Evolutionary conservation across 495 filamentous ascomycete species (phyloP).

Genomic region (Aspergillus mulundensis): DNA sequence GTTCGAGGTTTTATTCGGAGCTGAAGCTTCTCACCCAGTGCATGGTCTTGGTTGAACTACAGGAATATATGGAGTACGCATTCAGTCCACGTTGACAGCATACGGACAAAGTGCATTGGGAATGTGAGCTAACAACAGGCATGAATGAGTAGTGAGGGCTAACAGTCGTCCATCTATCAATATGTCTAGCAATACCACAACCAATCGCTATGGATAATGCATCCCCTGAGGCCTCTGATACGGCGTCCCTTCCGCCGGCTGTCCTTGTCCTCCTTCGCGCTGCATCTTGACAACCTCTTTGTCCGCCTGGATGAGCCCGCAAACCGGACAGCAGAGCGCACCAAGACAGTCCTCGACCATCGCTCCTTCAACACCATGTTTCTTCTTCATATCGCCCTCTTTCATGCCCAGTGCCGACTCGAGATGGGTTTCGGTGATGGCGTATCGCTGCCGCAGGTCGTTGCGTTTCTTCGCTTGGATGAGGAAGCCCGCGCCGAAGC

Average conservation of each 20-base stretch:
- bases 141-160: no score
- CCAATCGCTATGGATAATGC: background rate
- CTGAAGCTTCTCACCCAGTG: no score
- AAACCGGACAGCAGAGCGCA: conserved; percentile 2
- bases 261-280: background rate
- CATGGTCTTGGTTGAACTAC: no score
- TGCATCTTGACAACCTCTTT: conserved; percentile 1
- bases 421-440: conserved; percentile 6
- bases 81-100: no score
- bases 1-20: no score
- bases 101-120: no score
- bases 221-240: conserved; percentile 8
- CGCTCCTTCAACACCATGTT: conserved; percentile 5
- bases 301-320: conserved; percentile 8
- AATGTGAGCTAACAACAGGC: no score
- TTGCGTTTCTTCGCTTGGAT: conserved; percentile 7
- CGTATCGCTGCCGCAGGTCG: conserved; percentile 4
- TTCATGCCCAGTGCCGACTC: conserved; percentile 5
- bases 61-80: no score
- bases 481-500: conserved; percentile 8
- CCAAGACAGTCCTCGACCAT: conserved; percentile 9
- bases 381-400: conserved; percentile 1
- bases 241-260: background rate
- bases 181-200: no score
- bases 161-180: no score